A percentile compares a stretch with the other conserved stretches of the same genome.
Evolutionary conservation across 2,329 filamentous ascomycete genomes (phyloP).

Genomic region (Fusarium albosuccineum): DNA sequence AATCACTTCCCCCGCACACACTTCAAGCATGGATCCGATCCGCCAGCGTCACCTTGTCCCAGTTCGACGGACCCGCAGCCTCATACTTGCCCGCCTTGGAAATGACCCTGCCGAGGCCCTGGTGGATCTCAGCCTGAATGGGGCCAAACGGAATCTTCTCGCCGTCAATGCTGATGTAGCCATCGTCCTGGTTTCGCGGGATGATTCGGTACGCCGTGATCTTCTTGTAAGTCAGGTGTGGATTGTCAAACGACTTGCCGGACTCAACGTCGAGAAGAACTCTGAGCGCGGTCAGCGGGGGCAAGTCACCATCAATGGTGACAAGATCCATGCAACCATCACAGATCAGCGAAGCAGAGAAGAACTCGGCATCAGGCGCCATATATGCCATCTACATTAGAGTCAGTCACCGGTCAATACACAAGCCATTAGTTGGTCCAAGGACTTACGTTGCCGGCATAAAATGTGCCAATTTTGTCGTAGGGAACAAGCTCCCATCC

Average conservation of each 20-base stretch:
- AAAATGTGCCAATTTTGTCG: slow-evolving; percentile 90
- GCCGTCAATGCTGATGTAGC: slow-evolving; percentile 95
- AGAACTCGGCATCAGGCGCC: slow-evolving; percentile 89
- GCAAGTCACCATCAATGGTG: slow-evolving; percentile 81
- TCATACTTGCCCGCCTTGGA: slow-evolving; percentile 83
- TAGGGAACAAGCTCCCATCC: slow-evolving; percentile 82
- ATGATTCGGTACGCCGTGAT: slow-evolving; percentile 88
- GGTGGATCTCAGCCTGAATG: slow-evolving; percentile 92
- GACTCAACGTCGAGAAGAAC: slow-evolving; percentile 80
- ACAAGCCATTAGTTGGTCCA: not conserved
- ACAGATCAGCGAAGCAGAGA: slow-evolving; percentile 82
- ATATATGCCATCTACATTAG: slow-evolving; percentile 82
- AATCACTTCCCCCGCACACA: not conserved
- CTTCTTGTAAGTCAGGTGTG: slow-evolving; percentile 84
- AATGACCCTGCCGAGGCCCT: slow-evolving; percentile 84
- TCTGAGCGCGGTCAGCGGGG: slow-evolving; percentile 73
- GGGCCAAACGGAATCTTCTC: slow-evolving; percentile 88
- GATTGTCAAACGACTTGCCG: slow-evolving; percentile 83
- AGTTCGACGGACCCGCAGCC: slow-evolving; percentile 65
- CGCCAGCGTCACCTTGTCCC: slow-evolving; percentile 58
- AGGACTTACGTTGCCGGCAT: slow-evolving; percentile 82
- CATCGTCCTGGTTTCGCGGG: slow-evolving; percentile 77
- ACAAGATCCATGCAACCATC: slow-evolving; percentile 91
- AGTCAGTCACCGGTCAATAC: slow-evolving; percentile 25
- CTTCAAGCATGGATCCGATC: slow-evolving; percentile 48